A percentile compares a stretch with the other conserved stretches of the same genome.
Conservation (phyloP, 805 yeast genomes). For the Naumovozyma dairenensis region DNA sequence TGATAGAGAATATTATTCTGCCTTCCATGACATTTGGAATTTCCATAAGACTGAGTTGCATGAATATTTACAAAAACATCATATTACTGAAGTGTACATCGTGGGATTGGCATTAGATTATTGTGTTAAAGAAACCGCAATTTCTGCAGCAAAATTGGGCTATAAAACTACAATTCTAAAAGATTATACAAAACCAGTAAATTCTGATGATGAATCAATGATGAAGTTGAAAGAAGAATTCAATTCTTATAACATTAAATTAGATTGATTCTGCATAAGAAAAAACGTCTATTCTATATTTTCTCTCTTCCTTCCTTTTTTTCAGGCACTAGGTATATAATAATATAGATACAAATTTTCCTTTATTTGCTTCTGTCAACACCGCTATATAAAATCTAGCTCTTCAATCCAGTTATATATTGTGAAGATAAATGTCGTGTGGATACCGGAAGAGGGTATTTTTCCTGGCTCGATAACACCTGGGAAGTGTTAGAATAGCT, state of each 20-base stretch:
- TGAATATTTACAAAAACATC: slow-evolving; percentile 34
- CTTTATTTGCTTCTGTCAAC: no score
- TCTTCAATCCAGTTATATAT: no score
- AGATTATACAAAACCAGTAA: slow-evolving; percentile 48
- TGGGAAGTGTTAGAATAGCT: no score
- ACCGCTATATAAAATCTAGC: no score
- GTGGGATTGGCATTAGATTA: slow-evolving; percentile 83
- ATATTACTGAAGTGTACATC: slow-evolving; percentile 51
- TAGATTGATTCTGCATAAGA: background rate
- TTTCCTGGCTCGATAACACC: no score
- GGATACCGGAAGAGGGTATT: no score
- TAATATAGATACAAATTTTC: no score
- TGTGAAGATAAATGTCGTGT: no score
- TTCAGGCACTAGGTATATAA: no score
- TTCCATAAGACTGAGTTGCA: slow-evolving; percentile 59
- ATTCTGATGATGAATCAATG: slow-evolving; percentile 31
- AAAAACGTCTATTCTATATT: no score
- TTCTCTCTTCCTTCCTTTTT: no score
- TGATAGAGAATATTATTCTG: slow-evolving; percentile 81
- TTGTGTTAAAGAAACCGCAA: slow-evolving; percentile 73
- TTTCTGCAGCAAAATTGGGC: slow-evolving; percentile 55
- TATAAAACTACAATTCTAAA: slow-evolving; percentile 53
- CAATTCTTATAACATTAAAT: slow-evolving; percentile 10
- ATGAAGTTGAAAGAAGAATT: slow-evolving; percentile 14
- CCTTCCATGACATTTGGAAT: slow-evolving; percentile 74